Conservation (phyloP, 1,284 basidiomycete species). For the Heterobasidion parviporum region DNA sequence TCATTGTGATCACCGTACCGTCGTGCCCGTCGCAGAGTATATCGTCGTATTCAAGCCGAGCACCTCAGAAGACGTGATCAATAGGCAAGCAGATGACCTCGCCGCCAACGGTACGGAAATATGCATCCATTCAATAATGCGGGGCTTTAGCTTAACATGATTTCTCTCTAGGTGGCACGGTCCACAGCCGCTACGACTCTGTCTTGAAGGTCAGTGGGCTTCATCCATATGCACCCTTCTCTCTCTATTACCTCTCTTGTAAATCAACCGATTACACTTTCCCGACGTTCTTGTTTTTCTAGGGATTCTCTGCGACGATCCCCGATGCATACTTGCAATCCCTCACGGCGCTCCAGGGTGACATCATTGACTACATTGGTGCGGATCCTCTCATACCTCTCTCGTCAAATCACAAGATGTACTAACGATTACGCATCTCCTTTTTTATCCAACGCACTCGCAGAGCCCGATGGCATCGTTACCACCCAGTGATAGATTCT, state of each 20-base stretch:
- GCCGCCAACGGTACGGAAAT: conserved; percentile 26
- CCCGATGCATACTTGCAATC: conserved; percentile 27
- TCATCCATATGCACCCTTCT: neutral
- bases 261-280: neutral
- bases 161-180: conserved; percentile 3
- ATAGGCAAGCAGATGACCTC: conserved; percentile 34
- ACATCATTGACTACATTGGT: conserved; percentile 49
- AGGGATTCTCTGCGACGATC: conserved; percentile 51
- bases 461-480: conserved; percentile 29
- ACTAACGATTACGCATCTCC: neutral
- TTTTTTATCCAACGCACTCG: conserved; percentile 24
- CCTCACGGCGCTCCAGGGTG: conserved; percentile 28
- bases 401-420: neutral
- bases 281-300: neutral
- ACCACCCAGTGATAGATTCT: neutral
- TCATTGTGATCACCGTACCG: neutral
- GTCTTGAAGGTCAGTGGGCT: conserved; percentile 3
- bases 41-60: conserved; percentile 53
- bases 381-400: neutral
- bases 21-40: conserved; percentile 26
- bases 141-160: neutral
- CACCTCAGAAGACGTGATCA: conserved; percentile 33
- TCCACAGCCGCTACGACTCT: neutral
- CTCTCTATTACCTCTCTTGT: neutral
- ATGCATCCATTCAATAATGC: neutral